phyloP scores from a whole-genome alignment of 805 yeast species.

The Torulaspora gathmanii region DNA sequence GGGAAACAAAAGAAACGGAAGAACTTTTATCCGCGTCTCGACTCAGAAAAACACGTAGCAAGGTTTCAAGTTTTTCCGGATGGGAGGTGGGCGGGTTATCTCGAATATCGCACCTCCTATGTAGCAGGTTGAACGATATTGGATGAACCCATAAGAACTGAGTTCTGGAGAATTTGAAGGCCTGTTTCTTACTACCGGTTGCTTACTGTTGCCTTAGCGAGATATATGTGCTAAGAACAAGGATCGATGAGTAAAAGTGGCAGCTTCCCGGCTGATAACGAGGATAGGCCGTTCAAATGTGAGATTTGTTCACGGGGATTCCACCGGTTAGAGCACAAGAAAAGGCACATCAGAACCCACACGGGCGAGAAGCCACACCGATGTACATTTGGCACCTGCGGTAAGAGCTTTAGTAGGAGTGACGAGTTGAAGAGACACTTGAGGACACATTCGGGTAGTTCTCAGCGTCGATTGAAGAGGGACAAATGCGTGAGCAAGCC shows the following conservation, averaged over 20 bases:
- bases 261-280: slow-evolving; percentile 19
- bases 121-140: not conserved
- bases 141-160: no score
- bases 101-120: not conserved
- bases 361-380: slow-evolving; percentile 90
- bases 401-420: slow-evolving; percentile 69
- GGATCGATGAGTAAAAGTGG: slow-evolving; percentile 6
- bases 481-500: slow-evolving; percentile 13
- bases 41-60: slow-evolving; percentile 2
- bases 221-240: no score
- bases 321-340: slow-evolving; percentile 83
- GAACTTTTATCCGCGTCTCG: slow-evolving; percentile 1
- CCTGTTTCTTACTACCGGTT: no score
- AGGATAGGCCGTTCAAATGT: slow-evolving; percentile 71
- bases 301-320: slow-evolving; percentile 81
- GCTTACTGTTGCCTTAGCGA: no score
- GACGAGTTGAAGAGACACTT: slow-evolving; percentile 85
- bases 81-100: not conserved
- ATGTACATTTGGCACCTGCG: slow-evolving; percentile 75
- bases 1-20: slow-evolving; percentile 6
- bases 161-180: no score
- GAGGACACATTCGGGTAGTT: slow-evolving; percentile 67
- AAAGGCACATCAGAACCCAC: slow-evolving; percentile 85
- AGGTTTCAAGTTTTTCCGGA: slow-evolving; percentile 1
- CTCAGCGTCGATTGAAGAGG: slow-evolving; percentile 41